These are phyloP conservation scores for Podaxis sp. DNA, from an alignment of 768 basidiomycete genomes.

Conservation along the genomic window DNA sequence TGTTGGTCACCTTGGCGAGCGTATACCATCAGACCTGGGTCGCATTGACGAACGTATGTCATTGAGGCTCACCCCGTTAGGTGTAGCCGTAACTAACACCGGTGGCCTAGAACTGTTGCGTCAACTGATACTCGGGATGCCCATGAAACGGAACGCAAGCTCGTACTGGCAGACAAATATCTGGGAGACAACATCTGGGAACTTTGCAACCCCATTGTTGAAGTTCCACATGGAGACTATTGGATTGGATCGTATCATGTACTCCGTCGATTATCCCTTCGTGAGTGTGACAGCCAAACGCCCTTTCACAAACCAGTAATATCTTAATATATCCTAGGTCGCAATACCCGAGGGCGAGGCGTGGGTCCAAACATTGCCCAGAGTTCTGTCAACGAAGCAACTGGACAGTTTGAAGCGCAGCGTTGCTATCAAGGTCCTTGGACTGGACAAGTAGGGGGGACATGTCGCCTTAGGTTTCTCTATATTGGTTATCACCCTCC, in stretches of 20 bases:
- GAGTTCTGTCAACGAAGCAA: constrained; percentile 22
- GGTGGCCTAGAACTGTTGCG: constrained; percentile 30
- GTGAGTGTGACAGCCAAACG: constrained; percentile 19
- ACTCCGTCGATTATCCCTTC: constrained; percentile 39
- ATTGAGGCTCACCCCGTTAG: neutral
- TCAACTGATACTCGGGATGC: constrained; percentile 29
- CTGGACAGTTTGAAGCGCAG: constrained; percentile 27
- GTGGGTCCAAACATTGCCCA: constrained; percentile 26
- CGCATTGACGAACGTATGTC: constrained; percentile 39
- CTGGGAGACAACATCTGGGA: constrained; percentile 40
- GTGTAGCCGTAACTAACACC: neutral
- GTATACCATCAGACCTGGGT: constrained; percentile 40
- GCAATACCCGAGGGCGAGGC: constrained; percentile 21
- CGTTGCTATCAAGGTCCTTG: constrained; percentile 29
- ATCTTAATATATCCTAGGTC: constrained; percentile 17
- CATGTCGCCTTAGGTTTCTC: neutral
- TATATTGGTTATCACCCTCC: too few relatives aligned
- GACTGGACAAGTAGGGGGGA: constrained; percentile 23
- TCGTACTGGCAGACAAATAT: constrained; percentile 40
- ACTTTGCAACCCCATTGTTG: constrained; percentile 38
- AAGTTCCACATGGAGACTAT: constrained; percentile 40
- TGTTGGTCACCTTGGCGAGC: constrained; percentile 43
- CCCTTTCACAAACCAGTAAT: neutral
- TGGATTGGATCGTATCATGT: constrained; percentile 40
- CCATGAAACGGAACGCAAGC: constrained; percentile 37